Percentiles rank a stretch among this genome's conserved stretches.
phyloP scores from a whole-genome alignment of 2,329 filamentous ascomycete genomes.

The Macroventuria anomochaeta region DNA sequence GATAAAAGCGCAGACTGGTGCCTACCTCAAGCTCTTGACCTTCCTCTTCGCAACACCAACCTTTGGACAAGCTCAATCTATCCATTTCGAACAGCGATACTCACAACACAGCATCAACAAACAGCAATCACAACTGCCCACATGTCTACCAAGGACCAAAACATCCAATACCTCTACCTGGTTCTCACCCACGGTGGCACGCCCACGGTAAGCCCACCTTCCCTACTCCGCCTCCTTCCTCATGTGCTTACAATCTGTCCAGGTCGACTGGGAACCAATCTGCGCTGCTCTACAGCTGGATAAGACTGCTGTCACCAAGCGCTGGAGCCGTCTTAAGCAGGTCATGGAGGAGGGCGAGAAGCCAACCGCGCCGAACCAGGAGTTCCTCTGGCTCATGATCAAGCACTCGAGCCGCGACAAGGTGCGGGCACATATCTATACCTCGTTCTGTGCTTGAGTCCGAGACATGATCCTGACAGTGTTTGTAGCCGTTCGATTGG shows the following conservation, averaged over 20 bases:
- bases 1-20: constrained; percentile 1
- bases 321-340: constrained; percentile 44
- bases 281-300: constrained; percentile 33
- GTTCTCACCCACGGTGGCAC: constrained; percentile 35
- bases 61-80: background rate
- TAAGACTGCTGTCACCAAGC: constrained; percentile 36
- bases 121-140: background rate
- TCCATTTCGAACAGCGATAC: background rate
- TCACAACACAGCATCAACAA: background rate
- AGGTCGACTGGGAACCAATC: constrained; percentile 44
- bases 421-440: constrained; percentile 25
- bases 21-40: background rate
- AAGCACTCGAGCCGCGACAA: constrained; percentile 35
- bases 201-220: constrained; percentile 25
- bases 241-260: background rate
- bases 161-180: constrained; percentile 40
- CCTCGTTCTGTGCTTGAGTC: too few species aligned
- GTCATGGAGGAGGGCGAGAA: constrained; percentile 31
- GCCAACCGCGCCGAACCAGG: constrained; percentile 20
- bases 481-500: constrained; percentile 33
- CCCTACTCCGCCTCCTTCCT: background rate
- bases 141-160: constrained; percentile 42
- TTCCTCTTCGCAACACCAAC: background rate
- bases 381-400: constrained; percentile 40
- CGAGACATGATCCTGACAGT: background rate